Conservation (phyloP, 495 filamentous ascomycete genomes). For the Talaromyces proteolyticus region DNA sequence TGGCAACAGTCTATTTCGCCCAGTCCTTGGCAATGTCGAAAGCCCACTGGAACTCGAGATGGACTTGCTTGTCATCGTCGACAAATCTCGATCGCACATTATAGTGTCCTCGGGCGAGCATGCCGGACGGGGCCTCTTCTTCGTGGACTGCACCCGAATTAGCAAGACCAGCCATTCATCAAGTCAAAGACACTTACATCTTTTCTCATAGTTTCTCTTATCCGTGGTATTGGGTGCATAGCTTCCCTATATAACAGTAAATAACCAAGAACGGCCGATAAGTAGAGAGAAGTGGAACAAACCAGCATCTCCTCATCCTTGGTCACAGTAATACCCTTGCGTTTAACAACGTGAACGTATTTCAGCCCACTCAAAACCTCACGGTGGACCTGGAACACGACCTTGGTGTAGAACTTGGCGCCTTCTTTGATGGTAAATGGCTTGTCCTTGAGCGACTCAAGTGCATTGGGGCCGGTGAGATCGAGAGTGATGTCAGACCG, state of each 20-base stretch:
- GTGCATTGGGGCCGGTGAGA: constrained; percentile 37
- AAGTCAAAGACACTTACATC: constrained; percentile 56
- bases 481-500: constrained; percentile 82
- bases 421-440: constrained; percentile 98
- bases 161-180: background rate
- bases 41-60: constrained; percentile 86
- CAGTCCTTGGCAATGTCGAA: constrained; percentile 96
- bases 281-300: constrained; percentile 22
- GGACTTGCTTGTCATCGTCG: constrained; percentile 83
- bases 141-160: constrained; percentile 58
- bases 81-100: constrained; percentile 79
- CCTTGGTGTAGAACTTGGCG: constrained; percentile 85
- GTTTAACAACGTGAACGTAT: constrained; percentile 89
- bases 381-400: constrained; percentile 88
- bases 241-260: constrained; percentile 51
- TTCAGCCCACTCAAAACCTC: constrained; percentile 91
- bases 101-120: constrained; percentile 83
- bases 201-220: constrained; percentile 79
- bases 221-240: constrained; percentile 85
- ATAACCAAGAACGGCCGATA: background rate
- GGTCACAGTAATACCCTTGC: constrained; percentile 74
- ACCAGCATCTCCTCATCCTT: constrained; percentile 98
- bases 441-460: constrained; percentile 15
- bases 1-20: constrained; percentile 19
- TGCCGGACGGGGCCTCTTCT: constrained; percentile 85